A percentile compares a stretch with the other conserved stretches of the same genome.
phyloP scores from a whole-genome alignment of 192 early-diverging fungal species.

The Coemansia sp. region DNA sequence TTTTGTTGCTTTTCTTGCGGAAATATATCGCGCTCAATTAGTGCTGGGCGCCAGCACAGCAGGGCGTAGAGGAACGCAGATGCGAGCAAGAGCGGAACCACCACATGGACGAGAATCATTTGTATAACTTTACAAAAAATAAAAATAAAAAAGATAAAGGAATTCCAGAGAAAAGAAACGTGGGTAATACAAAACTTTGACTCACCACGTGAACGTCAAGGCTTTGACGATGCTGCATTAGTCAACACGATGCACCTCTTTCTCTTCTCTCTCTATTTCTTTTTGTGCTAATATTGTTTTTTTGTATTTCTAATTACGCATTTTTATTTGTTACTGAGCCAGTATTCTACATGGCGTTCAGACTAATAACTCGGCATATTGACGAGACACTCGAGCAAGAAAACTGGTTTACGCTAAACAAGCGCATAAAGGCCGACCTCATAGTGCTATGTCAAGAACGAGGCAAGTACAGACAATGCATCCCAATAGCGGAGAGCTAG shows the following conservation, averaged over 20 bases:
- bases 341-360: slow-evolving; percentile 42
- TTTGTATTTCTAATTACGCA: slow-evolving; percentile 1
- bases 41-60: slow-evolving; percentile 29
- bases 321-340: background rate
- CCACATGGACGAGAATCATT: slow-evolving; percentile 45
- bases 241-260: background rate
- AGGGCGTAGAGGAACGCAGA: slow-evolving; percentile 30
- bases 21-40: slow-evolving; percentile 36
- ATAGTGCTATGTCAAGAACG: slow-evolving; percentile 71
- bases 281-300: background rate
- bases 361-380: slow-evolving; percentile 58
- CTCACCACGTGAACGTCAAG: background rate
- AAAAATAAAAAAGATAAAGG: background rate
- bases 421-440: slow-evolving; percentile 67
- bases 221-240: slow-evolving; percentile 1
- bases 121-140: background rate
- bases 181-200: background rate
- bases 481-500: background rate
- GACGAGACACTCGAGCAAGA: slow-evolving; percentile 61
- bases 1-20: slow-evolving; percentile 37
- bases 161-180: background rate
- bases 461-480: slow-evolving; percentile 49
- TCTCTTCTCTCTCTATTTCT: background rate
- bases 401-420: slow-evolving; percentile 59
- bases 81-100: slow-evolving; percentile 29